A percentile compares a stretch with the other conserved stretches of the same genome.
These are phyloP conservation scores for Porodaedalea pini DNA, from an alignment of 1,284 basidiomycete genomes.

Conservation along the genomic window DNA sequence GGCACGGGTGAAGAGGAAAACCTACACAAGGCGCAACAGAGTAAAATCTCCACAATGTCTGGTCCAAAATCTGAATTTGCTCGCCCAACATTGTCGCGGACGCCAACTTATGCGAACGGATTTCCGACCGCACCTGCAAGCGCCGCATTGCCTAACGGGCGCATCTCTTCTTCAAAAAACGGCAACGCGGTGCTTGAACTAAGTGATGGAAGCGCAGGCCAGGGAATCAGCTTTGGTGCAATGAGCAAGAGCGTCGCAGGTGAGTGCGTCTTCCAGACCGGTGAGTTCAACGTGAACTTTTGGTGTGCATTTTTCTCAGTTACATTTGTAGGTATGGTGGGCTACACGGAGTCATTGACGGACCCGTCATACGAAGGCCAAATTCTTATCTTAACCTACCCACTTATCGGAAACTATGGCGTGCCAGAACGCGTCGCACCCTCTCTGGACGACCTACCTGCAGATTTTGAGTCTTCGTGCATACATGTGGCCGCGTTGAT, in stretches of 20 bases:
- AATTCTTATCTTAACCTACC: conserved; percentile 97
- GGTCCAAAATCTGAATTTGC: conserved; percentile 32
- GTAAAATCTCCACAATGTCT: conserved; percentile 31
- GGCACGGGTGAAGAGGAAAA: conserved; percentile 57
- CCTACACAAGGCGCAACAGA: conserved; percentile 21
- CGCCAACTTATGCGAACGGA: conserved; percentile 39
- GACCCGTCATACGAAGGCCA: conserved; percentile 99
- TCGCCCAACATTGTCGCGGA: conserved; percentile 46
- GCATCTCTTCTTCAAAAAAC: conserved; percentile 26
- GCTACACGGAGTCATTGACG: conserved; percentile 97
- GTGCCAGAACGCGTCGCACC: conserved; percentile 75
- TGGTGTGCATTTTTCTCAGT: not conserved
- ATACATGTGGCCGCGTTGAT: conserved; percentile 93
- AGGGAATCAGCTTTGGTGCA: conserved; percentile 93
- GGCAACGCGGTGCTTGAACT: conserved; percentile 82
- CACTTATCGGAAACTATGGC: conserved; percentile 96
- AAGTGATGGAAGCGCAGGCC: conserved; percentile 84
- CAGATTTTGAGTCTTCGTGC: conserved; percentile 89
- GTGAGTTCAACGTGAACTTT: conserved; percentile 47
- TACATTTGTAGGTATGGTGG: conserved; percentile 85
- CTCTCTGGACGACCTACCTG: conserved; percentile 62
- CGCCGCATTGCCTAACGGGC: conserved; percentile 38
- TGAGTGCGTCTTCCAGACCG: conserved; percentile 99
- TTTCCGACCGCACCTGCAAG: conserved; percentile 53
- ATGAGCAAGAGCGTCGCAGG: conserved; percentile 88